Percentiles rank a stretch among this genome's conserved stretches.
phyloP scores from a whole-genome alignment of 306 rosid species.

The Dalbergia cochinchinensis region DNA sequence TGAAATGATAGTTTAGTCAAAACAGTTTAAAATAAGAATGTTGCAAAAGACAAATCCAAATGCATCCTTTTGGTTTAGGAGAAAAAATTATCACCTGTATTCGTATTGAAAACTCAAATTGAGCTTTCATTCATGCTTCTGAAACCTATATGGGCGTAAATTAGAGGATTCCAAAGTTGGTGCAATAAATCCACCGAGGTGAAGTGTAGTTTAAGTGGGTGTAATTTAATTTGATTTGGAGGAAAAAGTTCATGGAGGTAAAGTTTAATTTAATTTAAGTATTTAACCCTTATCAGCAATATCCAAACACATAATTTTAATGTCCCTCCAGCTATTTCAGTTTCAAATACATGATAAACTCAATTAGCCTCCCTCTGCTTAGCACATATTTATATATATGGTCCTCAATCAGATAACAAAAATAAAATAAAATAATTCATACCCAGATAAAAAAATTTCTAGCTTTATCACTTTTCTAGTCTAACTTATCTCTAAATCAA shows the following conservation, averaged over 20 bases:
- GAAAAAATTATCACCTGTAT: background rate
- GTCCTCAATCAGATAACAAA: conserved; percentile 5
- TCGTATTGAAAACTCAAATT: background rate
- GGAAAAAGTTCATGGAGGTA: background rate
- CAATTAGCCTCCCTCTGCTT: background rate
- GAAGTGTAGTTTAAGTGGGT: background rate
- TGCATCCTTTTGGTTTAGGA: background rate
- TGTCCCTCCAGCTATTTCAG: background rate
- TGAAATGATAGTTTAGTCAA: conserved; percentile 2
- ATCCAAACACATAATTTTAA: background rate
- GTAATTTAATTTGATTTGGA: background rate
- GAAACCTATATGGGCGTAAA: background rate
- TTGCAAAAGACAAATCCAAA: background rate
- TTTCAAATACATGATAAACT: conserved; percentile 13
- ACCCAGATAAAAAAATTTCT: conserved; percentile 34
- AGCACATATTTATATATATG: background rate
- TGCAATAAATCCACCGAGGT: background rate
- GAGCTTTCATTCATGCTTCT: background rate
- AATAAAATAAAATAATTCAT: background rate
- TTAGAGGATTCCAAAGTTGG: background rate
- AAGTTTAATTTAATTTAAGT: background rate
- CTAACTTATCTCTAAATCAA: conserved; percentile 5
- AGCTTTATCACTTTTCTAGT: background rate
- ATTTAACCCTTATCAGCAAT: conserved; percentile 24
- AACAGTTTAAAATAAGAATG: background rate